These are phyloP conservation scores for Tulasnella sp. DNA, from an alignment of 768 basidiomycete species.

Conservation along the genomic window DNA sequence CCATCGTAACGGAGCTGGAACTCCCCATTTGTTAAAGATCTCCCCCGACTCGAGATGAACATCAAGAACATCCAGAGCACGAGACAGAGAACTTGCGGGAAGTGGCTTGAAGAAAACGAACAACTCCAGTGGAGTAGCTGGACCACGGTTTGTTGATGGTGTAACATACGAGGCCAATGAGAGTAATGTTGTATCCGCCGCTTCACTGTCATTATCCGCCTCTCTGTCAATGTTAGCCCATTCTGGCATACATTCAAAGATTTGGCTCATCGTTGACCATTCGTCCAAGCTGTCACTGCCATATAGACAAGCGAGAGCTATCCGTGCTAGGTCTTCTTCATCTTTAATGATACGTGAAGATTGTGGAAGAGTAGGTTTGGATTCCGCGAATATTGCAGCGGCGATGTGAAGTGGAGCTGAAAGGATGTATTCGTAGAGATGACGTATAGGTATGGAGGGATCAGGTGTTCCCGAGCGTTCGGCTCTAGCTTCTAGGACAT, in stretches of 20 bases:
- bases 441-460: slow-evolving; percentile 44
- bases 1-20: slow-evolving; percentile 75
- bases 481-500: slow-evolving; percentile 75
- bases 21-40: slow-evolving; percentile 77
- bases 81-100: slow-evolving; percentile 58
- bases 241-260: slow-evolving; percentile 93
- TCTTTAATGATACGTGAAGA: slow-evolving; percentile 61
- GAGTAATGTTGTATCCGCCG: slow-evolving; percentile 65
- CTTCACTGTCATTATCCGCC: slow-evolving; percentile 48
- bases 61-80: slow-evolving; percentile 80
- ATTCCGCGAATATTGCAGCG: slow-evolving; percentile 73
- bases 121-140: slow-evolving; percentile 52
- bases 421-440: slow-evolving; percentile 62
- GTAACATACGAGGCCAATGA: slow-evolving; percentile 70
- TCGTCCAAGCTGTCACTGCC: slow-evolving; percentile 57
- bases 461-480: slow-evolving; percentile 70
- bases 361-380: slow-evolving; percentile 71
- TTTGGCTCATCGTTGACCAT: slow-evolving; percentile 76
- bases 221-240: slow-evolving; percentile 49
- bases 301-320: slow-evolving; percentile 83
- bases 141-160: slow-evolving; percentile 50
- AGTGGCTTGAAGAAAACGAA: slow-evolving; percentile 73
- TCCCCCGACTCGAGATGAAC: slow-evolving; percentile 91
- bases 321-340: slow-evolving; percentile 70
- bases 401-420: slow-evolving; percentile 51